Conservation (phyloP, 2,329 filamentous ascomycete species). For the Phoma sp. region DNA sequence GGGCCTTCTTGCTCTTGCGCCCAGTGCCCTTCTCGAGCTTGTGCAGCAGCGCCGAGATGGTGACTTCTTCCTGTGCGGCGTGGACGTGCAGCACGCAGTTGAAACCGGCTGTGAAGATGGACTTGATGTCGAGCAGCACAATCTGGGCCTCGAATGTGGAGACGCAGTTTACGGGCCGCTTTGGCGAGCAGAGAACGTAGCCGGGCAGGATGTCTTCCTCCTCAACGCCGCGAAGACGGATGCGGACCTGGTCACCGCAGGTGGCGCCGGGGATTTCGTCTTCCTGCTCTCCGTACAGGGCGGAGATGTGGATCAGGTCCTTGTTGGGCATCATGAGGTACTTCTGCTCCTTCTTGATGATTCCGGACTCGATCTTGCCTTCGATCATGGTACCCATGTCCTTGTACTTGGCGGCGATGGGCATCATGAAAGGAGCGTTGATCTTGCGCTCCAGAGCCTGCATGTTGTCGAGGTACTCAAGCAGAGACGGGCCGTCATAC, state of each 20-base stretch:
- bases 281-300: conserved; percentile 94
- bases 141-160: conserved; percentile 94
- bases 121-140: conserved; percentile 91
- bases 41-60: conserved; percentile 85
- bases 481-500: conserved; percentile 87
- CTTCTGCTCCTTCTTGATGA: conserved; percentile 86
- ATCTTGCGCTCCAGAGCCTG: conserved; percentile 91
- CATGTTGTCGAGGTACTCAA: conserved; percentile 97
- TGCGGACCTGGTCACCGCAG: conserved; percentile 92
- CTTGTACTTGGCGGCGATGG: conserved; percentile 92
- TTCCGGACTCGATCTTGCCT: conserved; percentile 91
- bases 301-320: conserved; percentile 79
- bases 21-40: conserved; percentile 94
- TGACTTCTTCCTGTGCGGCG: conserved; percentile 96
- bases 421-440: conserved; percentile 99
- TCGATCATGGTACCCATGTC: conserved; percentile 98
- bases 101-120: conserved; percentile 91
- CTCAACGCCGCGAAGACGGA: conserved; percentile 92
- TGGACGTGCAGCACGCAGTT: conserved; percentile 98
- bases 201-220: conserved; percentile 96
- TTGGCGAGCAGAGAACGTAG: conserved; percentile 94
- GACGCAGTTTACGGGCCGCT: conserved; percentile 92
- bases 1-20: conserved; percentile 90
- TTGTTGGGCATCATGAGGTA: conserved; percentile 97
- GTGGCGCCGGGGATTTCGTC: conserved; percentile 84